Evolutionary conservation across 1,139 yeast genomes (phyloP).

Genomic region (Lodderomyces oxycetoniae): DNA sequence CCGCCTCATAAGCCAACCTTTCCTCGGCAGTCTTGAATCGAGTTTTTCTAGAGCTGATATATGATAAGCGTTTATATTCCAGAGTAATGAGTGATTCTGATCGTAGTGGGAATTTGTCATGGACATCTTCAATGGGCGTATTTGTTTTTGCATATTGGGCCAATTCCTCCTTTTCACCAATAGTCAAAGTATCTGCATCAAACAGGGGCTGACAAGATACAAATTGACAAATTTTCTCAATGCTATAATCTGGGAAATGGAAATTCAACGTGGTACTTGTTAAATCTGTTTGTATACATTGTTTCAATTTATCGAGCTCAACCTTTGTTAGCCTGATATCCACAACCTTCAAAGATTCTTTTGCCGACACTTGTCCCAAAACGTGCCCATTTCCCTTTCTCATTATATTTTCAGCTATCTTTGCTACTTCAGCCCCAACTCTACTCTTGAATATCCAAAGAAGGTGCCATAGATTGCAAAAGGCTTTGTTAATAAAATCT

Average conservation of each 20-base stretch:
- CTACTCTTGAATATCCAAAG: no score
- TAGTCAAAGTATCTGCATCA: constrained; percentile 13
- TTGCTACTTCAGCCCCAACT: no score
- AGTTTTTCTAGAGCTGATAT: constrained; percentile 23
- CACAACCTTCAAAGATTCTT: no score
- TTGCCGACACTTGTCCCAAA: no score
- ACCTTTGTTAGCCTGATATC: no score
- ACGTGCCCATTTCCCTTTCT: no score
- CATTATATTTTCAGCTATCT: no score
- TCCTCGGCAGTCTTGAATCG: constrained; percentile 28
- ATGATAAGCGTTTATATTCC: constrained; percentile 19
- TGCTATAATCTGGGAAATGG: constrained; percentile 2
- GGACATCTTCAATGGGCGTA: constrained; percentile 10
- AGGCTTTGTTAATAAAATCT: no score
- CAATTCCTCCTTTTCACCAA: constrained; percentile 15
- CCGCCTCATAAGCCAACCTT: constrained; percentile 33
- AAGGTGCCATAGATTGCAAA: no score
- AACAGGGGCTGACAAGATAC: no score
- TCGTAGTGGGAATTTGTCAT: constrained; percentile 15
- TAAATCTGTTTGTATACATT: constrained; percentile 6
- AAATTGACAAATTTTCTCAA: constrained; percentile 7
- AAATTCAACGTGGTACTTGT: constrained; percentile 4
- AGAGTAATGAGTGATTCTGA: constrained; percentile 15
- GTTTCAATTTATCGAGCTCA: no score
- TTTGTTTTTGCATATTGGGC: constrained; percentile 9